phyloP scores from a whole-genome alignment of 1,139 yeast species.

The Pichia sp. region DNA sequence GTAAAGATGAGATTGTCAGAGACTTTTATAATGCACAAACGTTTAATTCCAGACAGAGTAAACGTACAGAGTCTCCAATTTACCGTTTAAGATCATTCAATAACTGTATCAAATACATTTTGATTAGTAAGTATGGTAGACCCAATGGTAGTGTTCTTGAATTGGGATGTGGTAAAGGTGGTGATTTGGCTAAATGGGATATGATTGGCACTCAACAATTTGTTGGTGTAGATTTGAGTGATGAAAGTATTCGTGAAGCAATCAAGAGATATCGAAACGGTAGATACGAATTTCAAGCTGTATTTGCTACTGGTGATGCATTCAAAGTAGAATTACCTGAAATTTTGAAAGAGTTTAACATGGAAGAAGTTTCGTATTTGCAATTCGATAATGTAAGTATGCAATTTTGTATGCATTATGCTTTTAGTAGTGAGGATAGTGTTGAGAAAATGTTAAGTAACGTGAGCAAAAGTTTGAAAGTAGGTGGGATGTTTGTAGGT shows the following conservation, averaged over 20 bases:
- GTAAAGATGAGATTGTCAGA: conserved; percentile 56
- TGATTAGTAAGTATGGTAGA: conserved; percentile 63
- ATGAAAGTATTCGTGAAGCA: conserved; percentile 82
- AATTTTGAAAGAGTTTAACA: conserved; percentile 48
- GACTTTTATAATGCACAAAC: conserved; percentile 85
- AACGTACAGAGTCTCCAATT: conserved; percentile 75
- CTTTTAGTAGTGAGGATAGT: conserved; percentile 79
- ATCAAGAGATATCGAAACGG: conserved; percentile 59
- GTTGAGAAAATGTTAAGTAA: conserved; percentile 69
- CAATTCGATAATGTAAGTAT: conserved; percentile 86
- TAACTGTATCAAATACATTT: conserved; percentile 81
- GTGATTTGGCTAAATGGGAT: conserved; percentile 88
- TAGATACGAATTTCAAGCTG: conserved; percentile 60
- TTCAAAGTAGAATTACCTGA: conserved; percentile 66
- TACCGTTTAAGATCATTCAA: conserved; percentile 82
- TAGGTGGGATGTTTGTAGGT: conserved; percentile 86
- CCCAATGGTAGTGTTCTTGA: conserved; percentile 61
- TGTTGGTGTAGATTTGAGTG: conserved; percentile 89
- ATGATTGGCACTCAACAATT: conserved; percentile 67
- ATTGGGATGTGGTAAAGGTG: conserved; percentile 97
- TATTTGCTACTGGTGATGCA: conserved; percentile 88
- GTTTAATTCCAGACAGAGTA: conserved; percentile 55
- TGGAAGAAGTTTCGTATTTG: conserved; percentile 49
- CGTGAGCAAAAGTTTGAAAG: conserved; percentile 64
- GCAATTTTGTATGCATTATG: conserved; percentile 92